These are phyloP conservation scores for Solanum chiquidenum DNA, from an alignment of 257 asterid species.

Conservation along the genomic window DNA sequence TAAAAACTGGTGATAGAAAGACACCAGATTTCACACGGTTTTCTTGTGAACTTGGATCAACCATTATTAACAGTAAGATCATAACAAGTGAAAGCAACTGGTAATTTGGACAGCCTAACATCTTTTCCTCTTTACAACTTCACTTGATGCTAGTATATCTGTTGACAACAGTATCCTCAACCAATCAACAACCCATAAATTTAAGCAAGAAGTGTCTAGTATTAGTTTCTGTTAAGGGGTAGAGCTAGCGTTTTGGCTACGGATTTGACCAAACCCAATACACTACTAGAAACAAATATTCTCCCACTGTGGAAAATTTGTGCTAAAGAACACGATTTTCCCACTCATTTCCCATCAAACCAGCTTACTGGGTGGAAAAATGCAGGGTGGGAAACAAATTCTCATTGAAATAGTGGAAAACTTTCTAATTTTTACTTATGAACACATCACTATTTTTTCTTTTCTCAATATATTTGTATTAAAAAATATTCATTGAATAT, in stretches of 20 bases:
- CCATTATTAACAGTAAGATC: background rate
- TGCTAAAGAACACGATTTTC: no score
- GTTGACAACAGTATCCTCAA: background rate
- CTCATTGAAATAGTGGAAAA: no score
- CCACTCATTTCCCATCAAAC: no score
- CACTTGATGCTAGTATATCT: background rate
- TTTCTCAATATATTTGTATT: no score
- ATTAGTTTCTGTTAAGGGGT: background rate
- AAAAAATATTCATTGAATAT: no score
- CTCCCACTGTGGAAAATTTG: no score
- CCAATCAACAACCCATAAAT: background rate
- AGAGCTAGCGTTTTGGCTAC: background rate
- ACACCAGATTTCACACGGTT: conserved; percentile 11
- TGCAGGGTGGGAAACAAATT: no score
- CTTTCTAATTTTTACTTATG: accelerated
- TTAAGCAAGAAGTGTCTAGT: background rate
- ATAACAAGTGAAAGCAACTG: background rate
- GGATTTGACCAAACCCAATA: no score
- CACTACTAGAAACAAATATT: no score
- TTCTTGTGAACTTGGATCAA: background rate
- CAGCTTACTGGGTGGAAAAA: no score
- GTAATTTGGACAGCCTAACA: background rate
- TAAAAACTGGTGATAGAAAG: conserved; percentile 22
- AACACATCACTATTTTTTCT: no score
- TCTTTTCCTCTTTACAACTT: background rate